Evolutionary conservation across 345 rosid species (phyloP).

Genomic region (Euphorbia lathyris): DNA sequence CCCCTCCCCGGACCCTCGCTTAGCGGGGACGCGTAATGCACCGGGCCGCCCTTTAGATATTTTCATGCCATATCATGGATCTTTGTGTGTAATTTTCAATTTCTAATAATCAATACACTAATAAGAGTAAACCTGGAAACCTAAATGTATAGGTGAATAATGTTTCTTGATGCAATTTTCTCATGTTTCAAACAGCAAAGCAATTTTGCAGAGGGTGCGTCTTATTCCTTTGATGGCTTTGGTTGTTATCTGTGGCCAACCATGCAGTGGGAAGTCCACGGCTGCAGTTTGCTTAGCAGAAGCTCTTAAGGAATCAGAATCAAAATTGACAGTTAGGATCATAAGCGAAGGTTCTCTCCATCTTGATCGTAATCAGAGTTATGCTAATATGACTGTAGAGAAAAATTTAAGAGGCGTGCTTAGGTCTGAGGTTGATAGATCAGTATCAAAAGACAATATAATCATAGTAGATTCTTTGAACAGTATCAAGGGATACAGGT

Average conservation of each 20-base stretch:
- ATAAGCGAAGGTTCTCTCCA: conserved; percentile 77
- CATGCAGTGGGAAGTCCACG: conserved; percentile 85
- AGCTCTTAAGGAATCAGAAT: conserved; percentile 63
- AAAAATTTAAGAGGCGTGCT: conserved; percentile 91
- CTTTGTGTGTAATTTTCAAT: neutral
- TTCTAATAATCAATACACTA: too few relatives aligned
- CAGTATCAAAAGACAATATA: conserved; percentile 75
- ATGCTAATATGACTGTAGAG: conserved; percentile 85
- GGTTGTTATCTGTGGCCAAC: conserved; percentile 93
- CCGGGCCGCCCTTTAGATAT: too few relatives aligned
- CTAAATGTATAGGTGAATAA: neutral
- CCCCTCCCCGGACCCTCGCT: too few relatives aligned
- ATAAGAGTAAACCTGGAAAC: neutral
- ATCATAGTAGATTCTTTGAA: conserved; percentile 91
- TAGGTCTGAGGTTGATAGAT: conserved; percentile 96
- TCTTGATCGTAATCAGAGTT: conserved; percentile 85
- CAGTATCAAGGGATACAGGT: conserved; percentile 91
- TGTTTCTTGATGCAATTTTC: conserved; percentile 6
- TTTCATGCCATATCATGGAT: neutral
- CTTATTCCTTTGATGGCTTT: conserved; percentile 55
- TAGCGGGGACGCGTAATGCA: too few relatives aligned
- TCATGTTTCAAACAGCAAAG: conserved; percentile 1
- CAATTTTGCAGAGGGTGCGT: neutral
- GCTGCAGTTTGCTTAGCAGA: conserved; percentile 63
- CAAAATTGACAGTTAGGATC: conserved; percentile 53